A percentile compares a stretch with the other conserved stretches of the same genome.
Evolutionary conservation across 2,329 filamentous ascomycete species (phyloP).

Genomic region (Pseudonectria foliicola): DNA sequence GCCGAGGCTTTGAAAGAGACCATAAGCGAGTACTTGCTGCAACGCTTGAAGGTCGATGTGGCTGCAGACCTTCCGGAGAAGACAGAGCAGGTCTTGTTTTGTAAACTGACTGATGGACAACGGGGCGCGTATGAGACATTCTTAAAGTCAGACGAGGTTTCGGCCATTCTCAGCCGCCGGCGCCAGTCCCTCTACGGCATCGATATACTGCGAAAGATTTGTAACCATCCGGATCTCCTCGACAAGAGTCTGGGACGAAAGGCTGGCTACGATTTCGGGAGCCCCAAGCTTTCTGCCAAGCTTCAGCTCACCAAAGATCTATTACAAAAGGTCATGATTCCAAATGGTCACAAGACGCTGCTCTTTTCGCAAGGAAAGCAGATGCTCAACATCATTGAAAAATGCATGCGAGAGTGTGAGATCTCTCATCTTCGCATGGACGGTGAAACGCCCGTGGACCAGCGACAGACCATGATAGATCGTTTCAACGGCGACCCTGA

Average conservation of each 20-base stretch:
- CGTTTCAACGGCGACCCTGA: constrained; percentile 78
- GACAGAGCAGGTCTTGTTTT: constrained; percentile 92
- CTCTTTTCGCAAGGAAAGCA: constrained; percentile 90
- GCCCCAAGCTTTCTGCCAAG: constrained; percentile 76
- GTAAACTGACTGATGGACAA: constrained; percentile 75
- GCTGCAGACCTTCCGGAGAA: constrained; percentile 91
- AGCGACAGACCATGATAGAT: constrained; percentile 84
- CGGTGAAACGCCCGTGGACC: constrained; percentile 79
- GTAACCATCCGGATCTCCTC: constrained; percentile 89
- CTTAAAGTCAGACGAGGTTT: constrained; percentile 75
- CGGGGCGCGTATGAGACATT: constrained; percentile 75
- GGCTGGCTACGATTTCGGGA: constrained; percentile 69
- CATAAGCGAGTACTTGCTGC: constrained; percentile 87
- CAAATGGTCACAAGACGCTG: constrained; percentile 83
- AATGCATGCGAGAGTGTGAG: constrained; percentile 63
- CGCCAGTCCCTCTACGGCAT: constrained; percentile 83
- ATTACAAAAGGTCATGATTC: constrained; percentile 75
- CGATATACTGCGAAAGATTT: constrained; percentile 89
- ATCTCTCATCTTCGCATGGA: constrained; percentile 87
- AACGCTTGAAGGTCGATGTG: constrained; percentile 89
- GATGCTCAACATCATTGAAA: constrained; percentile 91
- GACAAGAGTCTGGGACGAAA: constrained; percentile 53
- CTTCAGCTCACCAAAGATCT: constrained; percentile 91
- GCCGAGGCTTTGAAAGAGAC: constrained; percentile 90
- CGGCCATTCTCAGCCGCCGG: constrained; percentile 67